phyloP scores from a whole-genome alignment of 2,329 filamentous ascomycete genomes.

The Pestalotiopsis sp. region DNA sequence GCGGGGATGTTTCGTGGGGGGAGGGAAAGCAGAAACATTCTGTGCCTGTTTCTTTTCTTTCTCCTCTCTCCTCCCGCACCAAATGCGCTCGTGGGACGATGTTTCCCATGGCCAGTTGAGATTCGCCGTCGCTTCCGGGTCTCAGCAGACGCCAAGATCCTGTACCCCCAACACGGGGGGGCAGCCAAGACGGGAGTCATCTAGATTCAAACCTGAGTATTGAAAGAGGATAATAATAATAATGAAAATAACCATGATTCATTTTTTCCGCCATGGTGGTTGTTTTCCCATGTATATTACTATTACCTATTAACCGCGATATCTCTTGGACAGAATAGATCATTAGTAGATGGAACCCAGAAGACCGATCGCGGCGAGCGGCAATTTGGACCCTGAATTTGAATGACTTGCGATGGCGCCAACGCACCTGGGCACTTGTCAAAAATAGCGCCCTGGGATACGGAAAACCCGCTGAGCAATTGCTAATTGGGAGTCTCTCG shows the following conservation, averaged over 20 bases:
- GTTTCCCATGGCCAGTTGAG: not conserved
- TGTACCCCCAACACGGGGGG: not conserved
- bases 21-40: not conserved
- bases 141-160: constrained; percentile 3
- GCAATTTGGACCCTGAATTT: constrained; percentile 7
- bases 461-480: not conserved
- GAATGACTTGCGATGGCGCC: not conserved
- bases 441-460: not conserved
- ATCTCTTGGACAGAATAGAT: not conserved
- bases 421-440: not conserved
- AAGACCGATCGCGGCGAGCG: constrained; percentile 2
- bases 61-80: not conserved
- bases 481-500: constrained; percentile 1
- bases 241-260: not conserved
- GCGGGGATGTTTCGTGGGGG: not conserved
- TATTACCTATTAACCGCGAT: not conserved
- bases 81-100: not conserved
- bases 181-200: not conserved
- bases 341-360: not conserved
- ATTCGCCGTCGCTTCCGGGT: not conserved
- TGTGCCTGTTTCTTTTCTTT: not conserved
- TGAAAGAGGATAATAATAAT: not conserved
- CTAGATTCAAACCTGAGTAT: not conserved
- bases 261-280: not conserved
- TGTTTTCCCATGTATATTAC: not conserved